Base-by-base conservation (phyloP, 2,329 filamentous ascomycete genomes). In the Chaetomium sp. region DNA sequence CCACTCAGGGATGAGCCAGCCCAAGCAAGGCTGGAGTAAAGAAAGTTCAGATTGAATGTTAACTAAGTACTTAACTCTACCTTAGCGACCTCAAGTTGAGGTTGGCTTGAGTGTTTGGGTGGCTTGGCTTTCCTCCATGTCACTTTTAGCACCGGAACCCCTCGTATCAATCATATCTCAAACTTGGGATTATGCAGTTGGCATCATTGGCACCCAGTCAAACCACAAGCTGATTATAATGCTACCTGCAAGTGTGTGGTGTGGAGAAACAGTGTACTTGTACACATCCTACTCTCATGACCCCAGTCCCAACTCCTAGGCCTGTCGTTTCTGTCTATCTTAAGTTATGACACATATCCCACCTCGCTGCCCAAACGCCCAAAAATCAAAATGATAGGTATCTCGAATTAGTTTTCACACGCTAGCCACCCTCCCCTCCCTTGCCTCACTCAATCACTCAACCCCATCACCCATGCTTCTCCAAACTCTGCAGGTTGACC, bases 401-500 rank as follows among this genome's bases (percentile, higher is more conserved):
- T 21, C 19, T 19, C 42, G 7, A 19, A 47, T 47, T n/a, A 6
- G 2, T 47, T 47, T 21, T 19, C 42, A 19, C n/a, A n/a, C 3
- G 21, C n/a, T 10, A n/a, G 1, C 19, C n/a, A 47, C 42, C 42
- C 19, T n/a, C n/a, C 16, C 38, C 4, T 42, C 13, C 38, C 5
- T 42, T 8, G 42, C 19, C 8, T 47, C n/a, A 47, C n/a, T 38
- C 35, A 29, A n/a, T n/a, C 13, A 38, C 35, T 13, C 35, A 29
- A 29, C 35, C 5, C 5, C 16, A 51, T 64, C 60, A 68, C 31
- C 64, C 23, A 65, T 81, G 75, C 79, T 87, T 90, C 71, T 86
- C 90, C 72, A 95, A 77, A 75, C 88, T 92, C 81, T 95, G 91
- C 70, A 94, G 78, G 69, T 90, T 91, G 56, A 94, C 91, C 69